phyloP scores from a whole-genome alignment of 108 stramenopile genomes.

The Pseudonitzschia delicatissima region DNA sequence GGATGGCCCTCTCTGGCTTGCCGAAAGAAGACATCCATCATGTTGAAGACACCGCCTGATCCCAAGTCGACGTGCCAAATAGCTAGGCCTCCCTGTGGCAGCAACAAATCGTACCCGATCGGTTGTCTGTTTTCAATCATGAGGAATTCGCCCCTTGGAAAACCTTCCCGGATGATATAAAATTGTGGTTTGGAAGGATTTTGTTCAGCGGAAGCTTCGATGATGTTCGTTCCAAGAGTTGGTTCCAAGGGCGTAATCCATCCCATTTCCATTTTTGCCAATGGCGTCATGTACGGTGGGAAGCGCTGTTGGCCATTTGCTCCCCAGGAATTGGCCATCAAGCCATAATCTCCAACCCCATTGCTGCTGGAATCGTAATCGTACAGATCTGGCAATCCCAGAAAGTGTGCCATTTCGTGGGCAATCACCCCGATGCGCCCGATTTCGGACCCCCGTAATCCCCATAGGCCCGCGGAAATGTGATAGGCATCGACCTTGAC shows the following conservation, averaged over 20 bases:
- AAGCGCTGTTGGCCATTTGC: constrained; percentile 28
- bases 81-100: constrained; percentile 50
- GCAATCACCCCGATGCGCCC: constrained; percentile 33
- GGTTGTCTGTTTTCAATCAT: constrained; percentile 66
- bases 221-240: constrained; percentile 17
- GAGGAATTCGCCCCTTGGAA: constrained; percentile 49
- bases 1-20: constrained; percentile 35
- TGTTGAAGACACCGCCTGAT: background rate
- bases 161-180: constrained; percentile 32
- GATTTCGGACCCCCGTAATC: constrained; percentile 20
- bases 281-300: constrained; percentile 45
- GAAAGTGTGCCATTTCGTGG: constrained; percentile 33
- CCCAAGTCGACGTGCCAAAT: constrained; percentile 59
- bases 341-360: constrained; percentile 35
- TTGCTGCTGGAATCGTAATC: constrained; percentile 22
- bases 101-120: constrained; percentile 29
- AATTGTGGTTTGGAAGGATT: constrained; percentile 13
- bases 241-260: constrained; percentile 39
- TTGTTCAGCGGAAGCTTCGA: constrained; percentile 19
- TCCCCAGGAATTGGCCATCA: constrained; percentile 44
- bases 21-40: background rate
- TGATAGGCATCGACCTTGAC: constrained; percentile 20
- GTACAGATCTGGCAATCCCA: constrained; percentile 29
- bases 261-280: constrained; percentile 45
- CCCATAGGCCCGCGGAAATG: constrained; percentile 30